phyloP scores from a whole-genome alignment of 2,329 filamentous ascomycete species.

The Neodidymelliopsis sp. region DNA sequence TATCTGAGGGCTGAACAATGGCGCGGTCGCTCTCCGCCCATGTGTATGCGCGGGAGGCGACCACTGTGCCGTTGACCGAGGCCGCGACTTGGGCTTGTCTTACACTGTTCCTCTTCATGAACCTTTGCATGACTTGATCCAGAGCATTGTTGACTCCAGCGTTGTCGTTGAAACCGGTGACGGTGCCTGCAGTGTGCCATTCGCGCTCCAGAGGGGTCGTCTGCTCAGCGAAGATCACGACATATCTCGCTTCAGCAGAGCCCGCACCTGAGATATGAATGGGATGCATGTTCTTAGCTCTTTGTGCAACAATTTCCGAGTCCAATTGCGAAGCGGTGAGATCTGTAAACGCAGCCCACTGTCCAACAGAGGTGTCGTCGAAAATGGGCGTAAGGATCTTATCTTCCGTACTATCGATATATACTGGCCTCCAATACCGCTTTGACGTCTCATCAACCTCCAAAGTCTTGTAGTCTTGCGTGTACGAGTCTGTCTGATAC shows the following conservation, averaged over 20 bases:
- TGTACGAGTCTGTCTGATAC: constrained; percentile 17
- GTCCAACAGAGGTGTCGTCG: constrained; percentile 31
- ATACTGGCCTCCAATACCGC: constrained; percentile 31
- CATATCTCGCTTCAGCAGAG: constrained; percentile 14
- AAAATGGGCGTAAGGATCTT: constrained; percentile 25
- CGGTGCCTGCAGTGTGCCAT: constrained; percentile 26
- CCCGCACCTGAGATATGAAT: constrained; percentile 27
- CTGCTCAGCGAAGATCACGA: constrained; percentile 31
- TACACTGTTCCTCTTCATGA: constrained; percentile 30
- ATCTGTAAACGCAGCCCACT: constrained; percentile 23
- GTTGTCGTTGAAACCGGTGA: constrained; percentile 32
- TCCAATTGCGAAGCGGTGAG: constrained; percentile 23
- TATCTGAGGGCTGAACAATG: constrained; percentile 25
- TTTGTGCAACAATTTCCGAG: constrained; percentile 20
- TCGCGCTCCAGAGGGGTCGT: constrained; percentile 21
- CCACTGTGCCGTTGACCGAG: constrained; percentile 25
- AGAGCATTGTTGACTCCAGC: constrained; percentile 12
- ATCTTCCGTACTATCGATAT: constrained; percentile 26
- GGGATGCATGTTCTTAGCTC: constrained; percentile 18
- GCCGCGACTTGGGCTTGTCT: constrained; percentile 34
- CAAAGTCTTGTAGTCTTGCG: constrained; percentile 15
- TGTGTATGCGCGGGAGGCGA: constrained; percentile 30
- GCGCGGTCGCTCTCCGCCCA: constrained; percentile 31
- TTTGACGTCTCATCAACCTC: constrained; percentile 25
- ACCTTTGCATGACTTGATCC: constrained; percentile 24